Percentiles rank a stretch among this genome's conserved stretches.
These are phyloP conservation scores for Solanum chilense DNA, from an alignment of 257 asterid genomes.

Conservation along the genomic window DNA sequence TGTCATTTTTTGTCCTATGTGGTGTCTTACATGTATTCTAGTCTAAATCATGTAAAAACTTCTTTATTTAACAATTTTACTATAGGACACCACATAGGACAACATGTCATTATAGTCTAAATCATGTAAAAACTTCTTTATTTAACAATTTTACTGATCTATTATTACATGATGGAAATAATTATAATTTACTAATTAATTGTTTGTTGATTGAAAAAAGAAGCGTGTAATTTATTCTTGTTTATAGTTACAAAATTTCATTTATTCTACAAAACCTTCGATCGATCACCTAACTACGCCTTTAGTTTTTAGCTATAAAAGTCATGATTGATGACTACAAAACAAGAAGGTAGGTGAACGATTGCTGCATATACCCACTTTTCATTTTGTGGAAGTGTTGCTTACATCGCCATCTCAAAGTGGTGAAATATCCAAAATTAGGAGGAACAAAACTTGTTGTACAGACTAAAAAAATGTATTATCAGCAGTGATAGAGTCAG, in stretches of 20 bases:
- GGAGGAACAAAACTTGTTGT: no score
- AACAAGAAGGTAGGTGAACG: not conserved
- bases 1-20: no score
- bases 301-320: no score
- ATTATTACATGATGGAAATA: not conserved
- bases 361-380: not conserved
- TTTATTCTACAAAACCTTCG: no score
- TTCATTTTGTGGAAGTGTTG: not conserved
- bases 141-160: not conserved
- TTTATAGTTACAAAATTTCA: not conserved
- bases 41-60: not conserved
- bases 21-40: no score
- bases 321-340: not conserved
- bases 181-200: not conserved
- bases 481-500: no score
- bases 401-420: no score
- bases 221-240: not conserved
- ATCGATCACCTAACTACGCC: not conserved
- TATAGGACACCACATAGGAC: no score
- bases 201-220: not conserved
- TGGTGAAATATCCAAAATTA: no score
- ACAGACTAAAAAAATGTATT: no score
- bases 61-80: not conserved
- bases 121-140: not conserved
- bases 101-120: no score